Conservation (phyloP, 2,329 filamentous ascomycete genomes). For the Colletotrichum gloeosporioides region DNA sequence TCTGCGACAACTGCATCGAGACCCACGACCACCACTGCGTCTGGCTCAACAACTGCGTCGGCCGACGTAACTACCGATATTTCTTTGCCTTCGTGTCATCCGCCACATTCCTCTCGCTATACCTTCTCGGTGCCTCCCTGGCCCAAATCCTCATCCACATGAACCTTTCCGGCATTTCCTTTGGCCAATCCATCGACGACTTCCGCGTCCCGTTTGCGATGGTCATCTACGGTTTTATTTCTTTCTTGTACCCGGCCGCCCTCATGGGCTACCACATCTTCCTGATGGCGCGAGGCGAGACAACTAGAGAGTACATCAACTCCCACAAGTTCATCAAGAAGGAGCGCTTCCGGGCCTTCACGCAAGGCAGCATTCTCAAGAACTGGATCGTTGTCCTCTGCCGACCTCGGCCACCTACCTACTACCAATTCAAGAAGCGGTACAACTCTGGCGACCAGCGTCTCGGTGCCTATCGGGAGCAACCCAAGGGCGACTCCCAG, state of each 20-base stretch:
- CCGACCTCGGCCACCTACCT: constrained; percentile 85
- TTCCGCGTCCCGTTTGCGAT: constrained; percentile 87
- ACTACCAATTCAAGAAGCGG: constrained; percentile 81
- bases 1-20: constrained; percentile 97
- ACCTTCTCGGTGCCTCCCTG: constrained; percentile 79
- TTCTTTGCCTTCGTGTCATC: constrained; percentile 92
- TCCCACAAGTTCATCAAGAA: constrained; percentile 93
- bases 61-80: constrained; percentile 95
- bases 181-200: constrained; percentile 70
- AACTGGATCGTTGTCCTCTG: constrained; percentile 86
- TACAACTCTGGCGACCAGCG: constrained; percentile 86
- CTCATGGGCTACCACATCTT: constrained; percentile 91
- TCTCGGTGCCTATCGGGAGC: constrained; percentile 59
- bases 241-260: constrained; percentile 80
- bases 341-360: constrained; percentile 91
- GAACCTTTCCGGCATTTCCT: constrained; percentile 66
- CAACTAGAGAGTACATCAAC: constrained; percentile 94
- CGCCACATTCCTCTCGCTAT: constrained; percentile 77
- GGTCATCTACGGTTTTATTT: constrained; percentile 81
- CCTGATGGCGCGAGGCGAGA: constrained; percentile 89
- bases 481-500: constrained; percentile 52
- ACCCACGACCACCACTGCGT: constrained; percentile 98
- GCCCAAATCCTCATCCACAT: constrained; percentile 80
- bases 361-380: constrained; percentile 73
- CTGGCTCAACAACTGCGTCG: constrained; percentile 98